Evolutionary conservation across 202 grass and related monocot species (phyloP), one percentile per base, ranked within the genome.

Genomic region (Schoenoplectus tabernaemontani): DNA sequence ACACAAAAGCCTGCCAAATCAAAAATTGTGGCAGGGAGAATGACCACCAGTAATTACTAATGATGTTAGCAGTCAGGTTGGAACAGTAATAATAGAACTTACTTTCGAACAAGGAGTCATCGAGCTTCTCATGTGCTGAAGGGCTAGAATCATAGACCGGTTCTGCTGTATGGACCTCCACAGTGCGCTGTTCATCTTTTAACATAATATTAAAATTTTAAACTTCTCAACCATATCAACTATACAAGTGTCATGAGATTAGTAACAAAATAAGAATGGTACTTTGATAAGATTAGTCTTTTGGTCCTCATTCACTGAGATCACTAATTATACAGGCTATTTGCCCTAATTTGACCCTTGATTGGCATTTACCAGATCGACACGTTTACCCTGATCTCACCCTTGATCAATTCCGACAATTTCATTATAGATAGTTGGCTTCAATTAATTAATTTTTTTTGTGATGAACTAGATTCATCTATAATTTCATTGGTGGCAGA

Each of bases 71-170:
- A 7, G 50, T 64, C 24, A 78, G 26, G 47, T 64, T 13, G 56
- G 8, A 36, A 81, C 15, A 22, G 69, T 38, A 22, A 28, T 12
- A 2, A 75, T 17, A 42, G 67, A 48, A 30, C 9, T 88, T 90
- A 92, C 93, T 86, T 87, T 64, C 71, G 36, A 82, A 46, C 39
- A 88, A 58, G 78, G 73, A 28, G 83, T 46, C 84, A 39, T 83
- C 87, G 70, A 88, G 64, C 68, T 76, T 90, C 80, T 88, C 82
- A 1, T 81, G 87, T 84, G 82, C 80, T 3, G 76, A 87, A 64
- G 86, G 93, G 87, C 90, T 96, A 73, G 84, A 84, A 90, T 96
- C 87, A 42, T 96, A 88, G 57, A 96, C 58, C 43, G 90, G 93
- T 77, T 93, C 91, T 63, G 66, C 77, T 33, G 84, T 65, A 28